Base-by-base conservation (phyloP, 2,329 filamentous ascomycete genomes). In the Dothideomycetidae sp. region DNA sequence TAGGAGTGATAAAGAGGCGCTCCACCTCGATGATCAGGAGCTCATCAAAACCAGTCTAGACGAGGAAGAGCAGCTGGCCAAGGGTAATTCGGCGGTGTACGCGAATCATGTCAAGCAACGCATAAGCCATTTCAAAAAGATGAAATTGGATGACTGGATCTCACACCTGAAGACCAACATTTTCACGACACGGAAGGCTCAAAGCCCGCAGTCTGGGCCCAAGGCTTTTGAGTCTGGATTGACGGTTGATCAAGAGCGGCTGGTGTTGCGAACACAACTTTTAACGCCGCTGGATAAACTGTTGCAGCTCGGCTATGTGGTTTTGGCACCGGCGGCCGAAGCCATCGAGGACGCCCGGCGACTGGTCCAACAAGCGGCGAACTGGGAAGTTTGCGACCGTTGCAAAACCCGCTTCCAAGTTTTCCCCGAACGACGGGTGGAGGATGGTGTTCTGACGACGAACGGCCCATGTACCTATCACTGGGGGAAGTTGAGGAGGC, bases 351-450 rank as follows among this genome's bases (percentile, higher is more conserved):
- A 70, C 35, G 78, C 83, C 0, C 71, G 64, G 21, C 66, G 70
- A 30, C 83, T 76, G 0, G 67, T 83, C 0, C 64, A 72, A 33
- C 66, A 74, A 5, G 72, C 79, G 10, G 70, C 74, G 36, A 82
- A 82, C 33, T 93, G 78, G 68, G 90, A 98, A 59, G 69, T 75
- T 34, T 98, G 90, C 50, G 86, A 93, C 51, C 78, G 90, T 13
- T 98, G 90, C 58, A 68, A 68, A 29, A 75, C 75, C 21, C 76
- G 88, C 14, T 98, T 98, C 51, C 83, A 93, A 51, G 83, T 93
- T 3, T 96, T 93, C 46, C 84, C 86, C 0, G 83, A 85, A 3
- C 75, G 88, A 29, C 73, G 85, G 37, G 71, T 77, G 41, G 70
- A 77, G 47, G 69, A 73, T 47, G 90, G 93, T 31, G 78, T 80